Evolutionary conservation across 495 filamentous ascomycete genomes (phyloP), one percentile per base, ranked within the genome.

Genomic region (Annulohypoxylon moriforme): DNA sequence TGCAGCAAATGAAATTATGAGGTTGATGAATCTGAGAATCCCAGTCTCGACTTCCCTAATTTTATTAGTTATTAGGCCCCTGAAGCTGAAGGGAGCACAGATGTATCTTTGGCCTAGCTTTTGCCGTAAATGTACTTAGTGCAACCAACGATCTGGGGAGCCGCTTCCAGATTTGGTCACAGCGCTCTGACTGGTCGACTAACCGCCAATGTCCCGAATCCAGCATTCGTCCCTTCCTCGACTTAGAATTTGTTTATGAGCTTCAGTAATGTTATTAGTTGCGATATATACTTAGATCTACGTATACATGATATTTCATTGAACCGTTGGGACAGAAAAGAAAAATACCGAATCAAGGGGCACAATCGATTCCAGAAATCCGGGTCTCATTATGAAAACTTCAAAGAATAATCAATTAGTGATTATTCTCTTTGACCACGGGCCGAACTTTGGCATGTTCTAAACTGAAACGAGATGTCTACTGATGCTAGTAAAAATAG

Each of bases 181-280:
- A 50, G 31, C 27, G 22, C 22, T 71, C 34, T 74, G 31, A 74
- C 58, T 74, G 71, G 71, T 71, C 34, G 62, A 46, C 63, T 74
- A 74, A 68, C 71, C 71, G 71, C 71, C 71, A 67, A 64, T 64
- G 36, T 27, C 49, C 61, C 46, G 24, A 52, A 52, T 38, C 50
- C 50, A 31, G 13, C 3, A 16, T 33, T 53, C 13, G 14, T 33
- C 11, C 50, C n/a, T 53, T 18, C 49, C 24, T n/a, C n/a, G 16
- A 18, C 13, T 8, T 33, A 16, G 40, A 18, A 42, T 16, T 44
- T 20, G 40, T 18, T 44, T 44, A 44, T 11, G 10, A 16, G 16
- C 16, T 18, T 40, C 36, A n/a, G n/a, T 40, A 14, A 40, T 40
- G 3, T 4, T 20, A 20, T 18, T 20, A 44, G 16, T 18, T 44